Percentiles rank a stretch among this genome's conserved stretches.
These are phyloP conservation scores for Ottelia alismoides DNA, from an alignment of 106 monocot genomes.

Conservation along the genomic window DNA sequence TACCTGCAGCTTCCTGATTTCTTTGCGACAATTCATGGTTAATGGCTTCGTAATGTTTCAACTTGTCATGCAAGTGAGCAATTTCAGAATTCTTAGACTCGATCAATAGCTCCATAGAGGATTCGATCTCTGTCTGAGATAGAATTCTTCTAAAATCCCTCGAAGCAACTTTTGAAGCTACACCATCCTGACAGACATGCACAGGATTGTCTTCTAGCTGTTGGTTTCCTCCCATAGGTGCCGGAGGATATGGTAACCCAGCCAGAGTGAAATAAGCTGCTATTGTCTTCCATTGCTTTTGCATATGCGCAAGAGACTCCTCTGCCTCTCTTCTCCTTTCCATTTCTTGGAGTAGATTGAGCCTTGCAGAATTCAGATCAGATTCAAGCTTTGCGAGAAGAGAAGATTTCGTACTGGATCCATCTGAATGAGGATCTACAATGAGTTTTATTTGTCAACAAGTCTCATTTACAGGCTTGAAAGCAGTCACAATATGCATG, in stretches of 20 bases:
- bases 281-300: constrained; percentile 12
- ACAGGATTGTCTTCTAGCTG: constrained; percentile 17
- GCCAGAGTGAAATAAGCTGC: neutral
- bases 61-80: constrained; percentile 25
- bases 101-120: constrained; percentile 9
- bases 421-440: constrained; percentile 33
- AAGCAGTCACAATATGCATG: no score
- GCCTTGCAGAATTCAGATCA: constrained; percentile 24
- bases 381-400: constrained; percentile 5
- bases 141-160: constrained; percentile 28
- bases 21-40: constrained; percentile 63
- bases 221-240: neutral
- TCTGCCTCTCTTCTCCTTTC: constrained; percentile 17
- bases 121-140: constrained; percentile 31
- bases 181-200: constrained; percentile 22
- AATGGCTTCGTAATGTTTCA: constrained; percentile 38
- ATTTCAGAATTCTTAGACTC: constrained; percentile 39
- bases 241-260: constrained; percentile 4
- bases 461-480: no score
- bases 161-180: constrained; percentile 20
- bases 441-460: no score
- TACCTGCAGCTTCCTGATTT: constrained; percentile 50
- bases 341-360: constrained; percentile 16
- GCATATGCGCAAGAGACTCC: constrained; percentile 3
- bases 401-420: constrained; percentile 22